phyloP scores from a whole-genome alignment of 2,329 filamentous ascomycete genomes.

The Fusarium xylarioides region DNA sequence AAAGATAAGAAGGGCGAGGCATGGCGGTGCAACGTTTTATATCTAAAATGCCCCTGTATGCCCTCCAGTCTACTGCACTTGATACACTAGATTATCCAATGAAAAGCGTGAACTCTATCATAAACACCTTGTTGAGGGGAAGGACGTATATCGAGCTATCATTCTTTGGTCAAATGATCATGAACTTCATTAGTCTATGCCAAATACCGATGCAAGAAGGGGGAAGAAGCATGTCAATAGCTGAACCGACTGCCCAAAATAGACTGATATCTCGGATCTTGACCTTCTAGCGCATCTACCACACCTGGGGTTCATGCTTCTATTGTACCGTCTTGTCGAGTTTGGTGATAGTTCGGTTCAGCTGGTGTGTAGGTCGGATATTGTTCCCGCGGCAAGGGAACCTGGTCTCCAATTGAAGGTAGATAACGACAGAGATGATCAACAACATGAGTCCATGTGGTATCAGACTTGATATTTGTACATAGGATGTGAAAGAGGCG shows the following conservation, averaged over 20 bases:
- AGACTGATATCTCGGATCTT: not conserved
- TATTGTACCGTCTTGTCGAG: not conserved
- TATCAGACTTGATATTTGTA: not conserved
- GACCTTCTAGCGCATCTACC: not conserved
- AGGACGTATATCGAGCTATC: not conserved
- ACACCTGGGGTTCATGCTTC: not conserved
- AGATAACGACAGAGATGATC: not conserved
- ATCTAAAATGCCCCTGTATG: not conserved
- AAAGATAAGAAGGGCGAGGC: not conserved
- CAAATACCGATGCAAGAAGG: not conserved
- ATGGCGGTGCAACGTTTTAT: not conserved
- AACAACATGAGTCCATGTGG: not conserved
- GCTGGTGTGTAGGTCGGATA: conserved; percentile 19
- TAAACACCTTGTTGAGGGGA: not conserved
- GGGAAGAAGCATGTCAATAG: not conserved
- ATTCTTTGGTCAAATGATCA: not conserved
- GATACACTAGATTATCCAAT: not conserved
- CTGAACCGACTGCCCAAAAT: not conserved
- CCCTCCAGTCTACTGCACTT: too few species aligned
- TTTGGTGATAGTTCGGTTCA: not conserved
- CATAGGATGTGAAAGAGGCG: too few species aligned
- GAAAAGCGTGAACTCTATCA: not conserved
- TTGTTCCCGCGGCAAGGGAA: conserved; percentile 10
- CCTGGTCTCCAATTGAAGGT: not conserved
- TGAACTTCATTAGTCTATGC: not conserved